Conservation (phyloP, 108 stramenopile genomes). For the Epithemia pelagica region DNA sequence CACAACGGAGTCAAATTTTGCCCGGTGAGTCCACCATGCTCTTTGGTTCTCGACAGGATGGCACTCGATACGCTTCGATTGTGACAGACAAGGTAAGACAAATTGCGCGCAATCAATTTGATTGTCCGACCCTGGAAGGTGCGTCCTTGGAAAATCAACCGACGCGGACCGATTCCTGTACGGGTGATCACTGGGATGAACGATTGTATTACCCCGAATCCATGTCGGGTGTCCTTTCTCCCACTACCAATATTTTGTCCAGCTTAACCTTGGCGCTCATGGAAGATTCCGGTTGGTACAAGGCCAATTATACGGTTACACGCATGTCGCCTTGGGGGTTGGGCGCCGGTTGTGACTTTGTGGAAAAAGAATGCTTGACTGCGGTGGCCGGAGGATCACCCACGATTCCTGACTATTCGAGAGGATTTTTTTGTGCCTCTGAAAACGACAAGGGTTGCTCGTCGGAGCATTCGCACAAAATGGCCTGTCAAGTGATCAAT, state of each 20-base stretch:
- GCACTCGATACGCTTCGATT: slow-evolving; percentile 67
- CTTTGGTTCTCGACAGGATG: slow-evolving; percentile 51
- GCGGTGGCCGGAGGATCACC: slow-evolving; percentile 25
- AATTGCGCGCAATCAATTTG: slow-evolving; percentile 77
- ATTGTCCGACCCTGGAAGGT: slow-evolving; percentile 66
- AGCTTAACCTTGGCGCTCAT: slow-evolving; percentile 68
- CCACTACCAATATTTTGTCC: slow-evolving; percentile 63
- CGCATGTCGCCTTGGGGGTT: slow-evolving; percentile 54
- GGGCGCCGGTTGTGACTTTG: slow-evolving; percentile 77
- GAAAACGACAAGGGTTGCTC: slow-evolving; percentile 55
- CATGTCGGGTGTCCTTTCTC: slow-evolving; percentile 60
- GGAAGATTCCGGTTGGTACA: slow-evolving; percentile 85
- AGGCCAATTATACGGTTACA: slow-evolving; percentile 50
- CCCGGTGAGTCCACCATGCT: slow-evolving; percentile 72
- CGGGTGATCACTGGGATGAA: slow-evolving; percentile 86
- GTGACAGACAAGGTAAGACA: slow-evolving; percentile 72
- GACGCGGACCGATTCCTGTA: slow-evolving; percentile 64
- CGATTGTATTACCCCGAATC: slow-evolving; percentile 65
- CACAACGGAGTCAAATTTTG: slow-evolving; percentile 43
- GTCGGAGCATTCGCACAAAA: slow-evolving; percentile 62
- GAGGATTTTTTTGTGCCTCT: slow-evolving; percentile 66
- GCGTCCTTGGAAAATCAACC: slow-evolving; percentile 81
- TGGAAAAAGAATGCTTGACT: slow-evolving; percentile 49
- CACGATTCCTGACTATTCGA: slow-evolving; percentile 46
- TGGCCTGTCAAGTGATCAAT: slow-evolving; percentile 74